Percentiles rank a stretch among this genome's conserved stretches.
phyloP scores from a whole-genome alignment of 495 filamentous ascomycete genomes.

The Parathielavia appendiculata region DNA sequence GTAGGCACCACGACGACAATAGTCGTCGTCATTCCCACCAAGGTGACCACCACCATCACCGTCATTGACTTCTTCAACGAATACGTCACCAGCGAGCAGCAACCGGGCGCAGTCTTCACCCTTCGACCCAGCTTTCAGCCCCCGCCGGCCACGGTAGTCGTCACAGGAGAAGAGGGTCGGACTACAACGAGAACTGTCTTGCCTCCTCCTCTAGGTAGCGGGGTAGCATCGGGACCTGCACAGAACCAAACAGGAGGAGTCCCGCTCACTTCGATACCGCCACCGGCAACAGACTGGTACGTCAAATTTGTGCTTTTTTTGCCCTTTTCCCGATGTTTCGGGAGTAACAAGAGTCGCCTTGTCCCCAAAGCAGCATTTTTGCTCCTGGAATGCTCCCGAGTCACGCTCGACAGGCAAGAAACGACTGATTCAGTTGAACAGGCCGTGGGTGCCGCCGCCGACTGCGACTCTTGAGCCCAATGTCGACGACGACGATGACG shows the following conservation, averaged over 20 bases:
- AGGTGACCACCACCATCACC: neutral
- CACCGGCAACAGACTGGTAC: neutral
- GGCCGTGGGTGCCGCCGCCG: neutral
- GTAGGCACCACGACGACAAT: conserved; percentile 8
- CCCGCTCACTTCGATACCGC: no score
- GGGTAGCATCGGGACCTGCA: no score
- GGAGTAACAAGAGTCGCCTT: no score
- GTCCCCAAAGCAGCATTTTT: no score
- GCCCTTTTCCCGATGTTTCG: no score
- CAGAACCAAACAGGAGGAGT: no score
- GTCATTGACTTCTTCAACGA: neutral
- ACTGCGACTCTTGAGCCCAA: neutral
- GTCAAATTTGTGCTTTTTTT: no score
- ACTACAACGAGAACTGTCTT: neutral
- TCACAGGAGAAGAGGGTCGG: neutral
- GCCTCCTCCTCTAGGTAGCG: neutral
- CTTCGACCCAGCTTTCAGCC: neutral
- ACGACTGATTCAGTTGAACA: neutral
- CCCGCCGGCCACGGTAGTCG: neutral
- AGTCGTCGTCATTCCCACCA: neutral
- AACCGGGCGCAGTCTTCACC: neutral
- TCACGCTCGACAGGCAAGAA: neutral
- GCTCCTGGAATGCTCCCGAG: no score
- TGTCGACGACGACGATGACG: neutral
- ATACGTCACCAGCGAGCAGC: conserved; percentile 2